phyloP scores from a whole-genome alignment of 176 grass and related monocot species.

The Rhynchospora pubera region DNA sequence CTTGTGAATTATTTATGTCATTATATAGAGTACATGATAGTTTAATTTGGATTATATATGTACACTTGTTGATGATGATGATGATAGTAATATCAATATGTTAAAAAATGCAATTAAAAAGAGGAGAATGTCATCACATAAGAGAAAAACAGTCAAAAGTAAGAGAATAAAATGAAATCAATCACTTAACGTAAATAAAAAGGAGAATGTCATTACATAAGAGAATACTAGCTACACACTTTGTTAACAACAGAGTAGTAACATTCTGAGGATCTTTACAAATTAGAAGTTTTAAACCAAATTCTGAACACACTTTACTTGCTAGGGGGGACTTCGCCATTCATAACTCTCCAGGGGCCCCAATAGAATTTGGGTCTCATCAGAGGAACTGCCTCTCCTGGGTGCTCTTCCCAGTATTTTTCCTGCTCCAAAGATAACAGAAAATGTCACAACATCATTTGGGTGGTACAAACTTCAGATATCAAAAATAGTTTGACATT shows the following conservation, averaged over 20 bases:
- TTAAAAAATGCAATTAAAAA: too few relatives aligned
- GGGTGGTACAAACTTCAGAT: background rate
- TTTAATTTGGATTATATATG: too few relatives aligned
- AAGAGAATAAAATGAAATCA: too few relatives aligned
- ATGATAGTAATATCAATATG: too few relatives aligned
- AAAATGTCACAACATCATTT: background rate
- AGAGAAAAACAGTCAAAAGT: background rate
- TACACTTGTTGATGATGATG: too few relatives aligned
- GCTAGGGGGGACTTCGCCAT: slow-evolving; percentile 50
- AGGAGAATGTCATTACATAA: background rate
- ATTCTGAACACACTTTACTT: slow-evolving; percentile 1
- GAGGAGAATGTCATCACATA: too few relatives aligned
- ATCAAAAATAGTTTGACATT: background rate
- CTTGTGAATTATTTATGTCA: too few relatives aligned
- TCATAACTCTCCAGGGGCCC: slow-evolving; percentile 85
- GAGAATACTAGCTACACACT: background rate
- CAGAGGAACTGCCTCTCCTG: slow-evolving; percentile 74
- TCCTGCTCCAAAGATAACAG: slow-evolving; percentile 42
- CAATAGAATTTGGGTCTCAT: slow-evolving; percentile 97
- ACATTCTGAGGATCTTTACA: background rate
- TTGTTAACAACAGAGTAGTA: background rate
- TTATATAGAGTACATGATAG: too few relatives aligned
- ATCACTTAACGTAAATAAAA: background rate
- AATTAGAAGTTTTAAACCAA: background rate
- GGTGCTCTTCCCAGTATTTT: slow-evolving; percentile 94